These are phyloP conservation scores for Chrysosporium keratinophilum DNA, from an alignment of 2,329 filamentous ascomycete genomes.

Conservation along the genomic window DNA sequence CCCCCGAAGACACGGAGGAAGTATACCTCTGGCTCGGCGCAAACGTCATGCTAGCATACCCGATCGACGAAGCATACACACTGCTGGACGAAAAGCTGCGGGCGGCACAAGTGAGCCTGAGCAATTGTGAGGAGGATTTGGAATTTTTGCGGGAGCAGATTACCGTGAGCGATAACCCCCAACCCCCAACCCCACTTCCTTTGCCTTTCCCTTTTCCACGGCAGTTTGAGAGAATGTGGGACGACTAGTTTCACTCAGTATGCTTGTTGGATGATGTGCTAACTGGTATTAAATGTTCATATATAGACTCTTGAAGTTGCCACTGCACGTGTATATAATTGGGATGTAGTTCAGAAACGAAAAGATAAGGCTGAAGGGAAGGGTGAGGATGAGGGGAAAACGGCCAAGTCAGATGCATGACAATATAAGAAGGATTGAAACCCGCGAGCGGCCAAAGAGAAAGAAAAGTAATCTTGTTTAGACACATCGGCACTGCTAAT, in stretches of 20 bases:
- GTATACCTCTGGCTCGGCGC: slow-evolving; percentile 98
- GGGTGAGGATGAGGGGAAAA: slow-evolving; percentile 35
- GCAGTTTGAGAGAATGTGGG: slow-evolving; percentile 13
- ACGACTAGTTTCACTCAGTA: not conserved
- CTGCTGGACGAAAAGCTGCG: slow-evolving; percentile 67
- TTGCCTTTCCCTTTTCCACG: not conserved
- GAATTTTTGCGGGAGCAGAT: slow-evolving; percentile 95
- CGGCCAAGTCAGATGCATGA: slow-evolving; percentile 7
- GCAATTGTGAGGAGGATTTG: slow-evolving; percentile 90
- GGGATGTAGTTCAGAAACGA: slow-evolving; percentile 91
- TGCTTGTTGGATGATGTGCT: slow-evolving; percentile 3
- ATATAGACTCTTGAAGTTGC: slow-evolving; percentile 86
- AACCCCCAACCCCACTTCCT: not conserved
- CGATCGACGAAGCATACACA: slow-evolving; percentile 72
- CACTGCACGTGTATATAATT: slow-evolving; percentile 95
- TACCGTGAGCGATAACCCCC: slow-evolving; percentile 52
- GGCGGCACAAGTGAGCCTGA: slow-evolving; percentile 66
- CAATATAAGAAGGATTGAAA: not conserved
- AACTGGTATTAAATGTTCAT: slow-evolving; percentile 17
- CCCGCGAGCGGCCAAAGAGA: no score
- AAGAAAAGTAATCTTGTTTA: not conserved
- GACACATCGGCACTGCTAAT: not conserved
- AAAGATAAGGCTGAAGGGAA: slow-evolving; percentile 63
- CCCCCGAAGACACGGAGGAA: slow-evolving; percentile 61
- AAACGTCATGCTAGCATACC: slow-evolving; percentile 96